Conservation (phyloP, 495 filamentous ascomycete species). For the Tuber microsphaerosporum region DNA sequence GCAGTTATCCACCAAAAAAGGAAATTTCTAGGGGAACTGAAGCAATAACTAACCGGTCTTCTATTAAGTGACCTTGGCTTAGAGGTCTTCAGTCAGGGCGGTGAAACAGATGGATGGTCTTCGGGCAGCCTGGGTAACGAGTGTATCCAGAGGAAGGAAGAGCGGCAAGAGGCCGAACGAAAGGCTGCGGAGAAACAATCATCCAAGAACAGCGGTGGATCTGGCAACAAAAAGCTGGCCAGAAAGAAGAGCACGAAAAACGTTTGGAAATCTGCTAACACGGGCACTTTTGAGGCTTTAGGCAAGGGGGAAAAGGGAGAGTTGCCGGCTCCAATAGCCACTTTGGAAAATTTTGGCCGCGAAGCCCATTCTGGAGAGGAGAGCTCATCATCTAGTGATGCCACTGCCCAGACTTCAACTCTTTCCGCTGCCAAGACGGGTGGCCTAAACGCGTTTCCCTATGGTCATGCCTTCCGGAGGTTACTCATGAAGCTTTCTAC, state of each 20-base stretch:
- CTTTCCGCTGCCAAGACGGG: constrained; percentile 43
- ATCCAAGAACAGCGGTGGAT: constrained; percentile 41
- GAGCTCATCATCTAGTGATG: constrained; percentile 46
- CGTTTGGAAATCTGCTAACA: constrained; percentile 40
- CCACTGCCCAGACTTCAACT: constrained; percentile 42
- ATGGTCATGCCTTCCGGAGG: constrained; percentile 65
- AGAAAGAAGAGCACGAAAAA: constrained; percentile 54
- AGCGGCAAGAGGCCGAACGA: constrained; percentile 49
- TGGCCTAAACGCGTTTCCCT: constrained; percentile 54
- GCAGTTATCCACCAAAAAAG: constrained; percentile 49
- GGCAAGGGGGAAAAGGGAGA: constrained; percentile 46
- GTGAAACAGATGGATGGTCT: constrained; percentile 92
- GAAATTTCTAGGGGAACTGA: constrained; percentile 66
- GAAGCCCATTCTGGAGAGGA: constrained; percentile 45
- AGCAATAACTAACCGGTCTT: constrained; percentile 72
- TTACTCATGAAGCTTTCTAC: constrained; percentile 81
- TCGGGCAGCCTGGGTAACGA: constrained; percentile 64
- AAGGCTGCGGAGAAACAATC: constrained; percentile 40
- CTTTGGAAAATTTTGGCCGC: constrained; percentile 45
- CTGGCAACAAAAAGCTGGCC: constrained; percentile 49
- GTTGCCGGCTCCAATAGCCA: constrained; percentile 47
- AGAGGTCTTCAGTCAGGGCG: constrained; percentile 73
- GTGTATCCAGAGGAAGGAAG: constrained; percentile 68
- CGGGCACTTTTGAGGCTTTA: constrained; percentile 42
- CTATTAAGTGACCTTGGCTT: constrained; percentile 84